Evolutionary conservation across 1,284 basidiomycete genomes (phyloP).

Genomic region (Cryptococcus sp.): DNA sequence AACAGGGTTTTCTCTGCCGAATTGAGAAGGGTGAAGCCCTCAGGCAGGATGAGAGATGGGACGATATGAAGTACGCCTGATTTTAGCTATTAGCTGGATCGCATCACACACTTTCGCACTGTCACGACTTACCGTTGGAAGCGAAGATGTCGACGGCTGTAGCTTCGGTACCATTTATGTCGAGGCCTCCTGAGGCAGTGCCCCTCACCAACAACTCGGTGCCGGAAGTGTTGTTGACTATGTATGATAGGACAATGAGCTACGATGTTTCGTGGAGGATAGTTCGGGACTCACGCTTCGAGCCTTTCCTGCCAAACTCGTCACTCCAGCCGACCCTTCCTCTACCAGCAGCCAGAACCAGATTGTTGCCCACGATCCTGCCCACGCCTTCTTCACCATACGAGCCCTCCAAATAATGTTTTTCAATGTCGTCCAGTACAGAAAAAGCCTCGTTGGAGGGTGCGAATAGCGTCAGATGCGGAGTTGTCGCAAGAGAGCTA

Average conservation of each 20-base stretch:
- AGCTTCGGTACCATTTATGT: conserved; percentile 66
- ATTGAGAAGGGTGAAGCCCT: conserved; percentile 69
- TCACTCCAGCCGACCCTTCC: conserved; percentile 45
- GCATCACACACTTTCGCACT: too few relatives aligned
- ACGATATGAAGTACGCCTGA: conserved; percentile 83
- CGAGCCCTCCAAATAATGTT: conserved; percentile 79
- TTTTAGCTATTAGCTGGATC: background rate
- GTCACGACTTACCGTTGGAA: conserved; percentile 66
- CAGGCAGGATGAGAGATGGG: conserved; percentile 76
- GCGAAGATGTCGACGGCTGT: conserved; percentile 79
- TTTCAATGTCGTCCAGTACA: conserved; percentile 67
- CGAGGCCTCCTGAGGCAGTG: conserved; percentile 59
- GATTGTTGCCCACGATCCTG: conserved; percentile 75
- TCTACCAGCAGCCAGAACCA: conserved; percentile 57
- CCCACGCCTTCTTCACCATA: conserved; percentile 77
- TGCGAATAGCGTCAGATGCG: conserved; percentile 85
- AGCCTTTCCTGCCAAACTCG: conserved; percentile 30
- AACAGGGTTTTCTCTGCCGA: conserved; percentile 78
- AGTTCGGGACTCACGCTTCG: conserved; percentile 19
- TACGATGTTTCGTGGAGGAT: too few relatives aligned
- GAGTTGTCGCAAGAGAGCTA: conserved; percentile 47
- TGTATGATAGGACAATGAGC: background rate
- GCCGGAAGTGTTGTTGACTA: conserved; percentile 1
- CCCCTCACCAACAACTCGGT: conserved; percentile 12
- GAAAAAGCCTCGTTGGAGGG: conserved; percentile 81